Conservation (phyloP, 805 yeast genomes). For the Saturnispora halmiae region DNA sequence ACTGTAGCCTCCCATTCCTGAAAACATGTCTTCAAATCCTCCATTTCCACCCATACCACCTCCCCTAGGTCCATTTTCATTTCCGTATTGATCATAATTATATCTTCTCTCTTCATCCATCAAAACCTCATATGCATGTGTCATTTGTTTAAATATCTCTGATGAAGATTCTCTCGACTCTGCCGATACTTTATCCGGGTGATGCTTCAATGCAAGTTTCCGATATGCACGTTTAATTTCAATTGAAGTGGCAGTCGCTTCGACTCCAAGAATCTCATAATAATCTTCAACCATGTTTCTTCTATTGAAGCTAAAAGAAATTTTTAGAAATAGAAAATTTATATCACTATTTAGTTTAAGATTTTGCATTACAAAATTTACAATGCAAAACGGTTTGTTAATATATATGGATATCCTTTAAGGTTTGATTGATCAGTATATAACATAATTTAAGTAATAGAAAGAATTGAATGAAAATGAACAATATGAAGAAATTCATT, state of each 20-base stretch:
- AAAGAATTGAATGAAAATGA: no score
- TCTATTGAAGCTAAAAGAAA: no score
- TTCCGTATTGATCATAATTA: slow-evolving; percentile 41
- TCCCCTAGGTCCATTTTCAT: slow-evolving; percentile 22
- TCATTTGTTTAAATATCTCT: slow-evolving; percentile 68
- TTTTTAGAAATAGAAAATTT: no score
- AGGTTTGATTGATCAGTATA: no score
- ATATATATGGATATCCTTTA: no score
- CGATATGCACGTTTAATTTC: slow-evolving; percentile 84
- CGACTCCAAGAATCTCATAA: slow-evolving; percentile 18
- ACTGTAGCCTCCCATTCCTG: slow-evolving; percentile 27
- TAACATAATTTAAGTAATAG: no score
- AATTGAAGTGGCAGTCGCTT: slow-evolving; percentile 35
- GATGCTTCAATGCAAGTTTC: slow-evolving; percentile 70
- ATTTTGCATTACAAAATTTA: no score
- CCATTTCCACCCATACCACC: slow-evolving; percentile 10
- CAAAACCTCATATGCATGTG: slow-evolving; percentile 77
- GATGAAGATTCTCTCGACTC: slow-evolving; percentile 61
- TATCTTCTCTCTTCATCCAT: slow-evolving; percentile 57
- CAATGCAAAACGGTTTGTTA: no score
- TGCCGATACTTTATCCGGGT: slow-evolving; percentile 68
- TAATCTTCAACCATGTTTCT: slow-evolving; percentile 6
- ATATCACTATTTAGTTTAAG: no score
- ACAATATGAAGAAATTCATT: no score
- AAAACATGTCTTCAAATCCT: slow-evolving; percentile 8